Evolutionary conservation across 495 filamentous ascomycete genomes (phyloP).

Genomic region (Trichocladium uniseriatum): DNA sequence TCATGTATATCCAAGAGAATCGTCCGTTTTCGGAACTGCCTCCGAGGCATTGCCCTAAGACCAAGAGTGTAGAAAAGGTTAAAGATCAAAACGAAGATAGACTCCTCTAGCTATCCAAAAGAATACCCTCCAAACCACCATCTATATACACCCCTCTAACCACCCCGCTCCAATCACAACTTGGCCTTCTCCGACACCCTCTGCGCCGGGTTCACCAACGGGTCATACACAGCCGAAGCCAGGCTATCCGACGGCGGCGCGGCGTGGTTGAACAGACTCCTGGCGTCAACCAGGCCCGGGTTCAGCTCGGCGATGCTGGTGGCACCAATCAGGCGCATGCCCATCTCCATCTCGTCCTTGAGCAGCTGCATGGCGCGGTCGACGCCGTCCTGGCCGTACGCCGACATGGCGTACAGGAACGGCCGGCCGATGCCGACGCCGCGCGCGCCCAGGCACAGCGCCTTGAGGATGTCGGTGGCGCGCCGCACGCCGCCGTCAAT

Average conservation of each 20-base stretch:
- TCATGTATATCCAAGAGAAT: too few relatives aligned
- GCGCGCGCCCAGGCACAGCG: slow-evolving; percentile 82
- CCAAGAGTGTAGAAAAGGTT: too few relatives aligned
- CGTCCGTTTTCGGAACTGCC: too few relatives aligned
- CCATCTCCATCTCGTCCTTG: slow-evolving; percentile 98
- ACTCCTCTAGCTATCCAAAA: neutral
- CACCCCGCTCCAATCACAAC: slow-evolving; percentile 10
- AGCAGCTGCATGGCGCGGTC: slow-evolving; percentile 89
- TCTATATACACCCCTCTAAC: neutral
- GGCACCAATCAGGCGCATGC: slow-evolving; percentile 87
- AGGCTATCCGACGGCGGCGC: slow-evolving; percentile 62
- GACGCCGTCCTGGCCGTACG: slow-evolving; percentile 82
- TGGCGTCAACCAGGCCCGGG: slow-evolving; percentile 66
- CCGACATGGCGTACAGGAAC: slow-evolving; percentile 92
- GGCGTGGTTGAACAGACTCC: slow-evolving; percentile 61
- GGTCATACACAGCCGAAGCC: slow-evolving; percentile 33
- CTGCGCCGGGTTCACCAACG: slow-evolving; percentile 36
- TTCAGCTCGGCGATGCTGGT: slow-evolving; percentile 64
- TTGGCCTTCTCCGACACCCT: slow-evolving; percentile 23
- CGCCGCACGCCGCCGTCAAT: slow-evolving; percentile 85
- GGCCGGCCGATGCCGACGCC: slow-evolving; percentile 92
- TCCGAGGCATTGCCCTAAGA: too few relatives aligned
- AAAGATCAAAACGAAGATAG: too few relatives aligned
- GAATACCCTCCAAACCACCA: neutral
- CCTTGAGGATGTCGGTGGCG: slow-evolving; percentile 93